Evolutionary conservation across 2,329 filamentous ascomycete genomes (phyloP).

Genomic region (Huntiella bhutanensis): DNA sequence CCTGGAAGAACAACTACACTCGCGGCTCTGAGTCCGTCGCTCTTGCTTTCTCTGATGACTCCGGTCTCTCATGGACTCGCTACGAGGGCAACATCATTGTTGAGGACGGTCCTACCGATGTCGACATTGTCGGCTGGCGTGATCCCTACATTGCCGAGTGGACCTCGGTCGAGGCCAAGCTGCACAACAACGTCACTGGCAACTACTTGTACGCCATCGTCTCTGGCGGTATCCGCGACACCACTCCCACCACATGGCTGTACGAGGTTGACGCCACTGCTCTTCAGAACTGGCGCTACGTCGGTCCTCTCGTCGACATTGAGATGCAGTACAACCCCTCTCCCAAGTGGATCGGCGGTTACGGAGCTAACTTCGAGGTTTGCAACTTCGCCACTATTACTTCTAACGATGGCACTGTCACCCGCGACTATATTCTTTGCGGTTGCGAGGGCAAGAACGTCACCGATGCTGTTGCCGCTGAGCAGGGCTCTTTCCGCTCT

Average conservation of each 20-base stretch:
- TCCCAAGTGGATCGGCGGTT: conserved; percentile 8
- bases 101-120: conserved; percentile 12
- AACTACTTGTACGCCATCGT: conserved; percentile 23
- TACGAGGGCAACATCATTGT: conserved; percentile 14
- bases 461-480: not conserved
- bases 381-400: conserved; percentile 8
- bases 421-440: conserved; percentile 7
- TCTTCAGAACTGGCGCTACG: conserved; percentile 13
- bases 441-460: conserved; percentile 7
- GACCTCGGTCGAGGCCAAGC: conserved; percentile 12
- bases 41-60: conserved; percentile 23
- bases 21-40: conserved; percentile 27
- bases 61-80: conserved; percentile 13
- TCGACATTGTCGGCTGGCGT: conserved; percentile 15
- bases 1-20: conserved; percentile 27
- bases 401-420: conserved; percentile 1
- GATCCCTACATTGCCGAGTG: conserved; percentile 15
- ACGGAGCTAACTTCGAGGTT: conserved; percentile 9
- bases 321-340: conserved; percentile 4
- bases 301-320: conserved; percentile 10
- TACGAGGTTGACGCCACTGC: conserved; percentile 13
- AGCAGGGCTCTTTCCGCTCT: conserved; percentile 4
- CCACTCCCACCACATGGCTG: conserved; percentile 13
- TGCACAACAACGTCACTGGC: conserved; percentile 9
- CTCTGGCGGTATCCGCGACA: conserved; percentile 16